phyloP scores from a whole-genome alignment of 2,329 filamentous ascomycete species.

The Sarocladium kiliense region DNA sequence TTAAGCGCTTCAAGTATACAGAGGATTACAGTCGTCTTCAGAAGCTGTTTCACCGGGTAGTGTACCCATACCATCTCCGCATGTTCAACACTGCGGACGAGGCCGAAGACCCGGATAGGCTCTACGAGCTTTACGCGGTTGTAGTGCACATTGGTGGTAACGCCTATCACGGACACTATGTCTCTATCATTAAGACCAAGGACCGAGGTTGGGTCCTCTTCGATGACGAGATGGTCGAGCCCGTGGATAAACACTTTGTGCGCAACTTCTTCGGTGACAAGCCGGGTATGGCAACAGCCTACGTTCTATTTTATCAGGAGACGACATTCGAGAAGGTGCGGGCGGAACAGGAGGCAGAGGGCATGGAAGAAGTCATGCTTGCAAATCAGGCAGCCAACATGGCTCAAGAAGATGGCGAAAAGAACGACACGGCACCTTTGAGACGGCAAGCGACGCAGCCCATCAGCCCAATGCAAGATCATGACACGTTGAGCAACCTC shows the following conservation, averaged over 20 bases:
- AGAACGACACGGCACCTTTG: constrained; percentile 39
- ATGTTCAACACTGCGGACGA: constrained; percentile 98
- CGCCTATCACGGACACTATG: constrained; percentile 95
- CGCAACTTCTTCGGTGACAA: constrained; percentile 96
- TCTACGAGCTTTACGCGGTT: constrained; percentile 96
- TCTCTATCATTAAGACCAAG: constrained; percentile 95
- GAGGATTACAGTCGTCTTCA: constrained; percentile 90
- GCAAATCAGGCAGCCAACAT: constrained; percentile 52
- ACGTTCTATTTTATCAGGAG: constrained; percentile 97
- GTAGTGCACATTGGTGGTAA: constrained; percentile 96
- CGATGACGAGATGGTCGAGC: constrained; percentile 97
- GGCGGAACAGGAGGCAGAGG: constrained; percentile 80
- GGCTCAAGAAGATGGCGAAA: constrained; percentile 42
- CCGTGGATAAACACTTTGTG: constrained; percentile 93
- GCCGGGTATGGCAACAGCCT: constrained; percentile 85
- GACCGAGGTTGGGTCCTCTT: constrained; percentile 95
- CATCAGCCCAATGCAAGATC: constrained; percentile 37
- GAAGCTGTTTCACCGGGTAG: constrained; percentile 93
- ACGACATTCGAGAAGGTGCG: constrained; percentile 64
- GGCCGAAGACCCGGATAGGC: constrained; percentile 82
- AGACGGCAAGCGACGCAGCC: constrained; percentile 48
- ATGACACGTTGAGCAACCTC: constrained; percentile 51
- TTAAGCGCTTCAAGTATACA: constrained; percentile 98
- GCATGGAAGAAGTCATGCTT: constrained; percentile 55
- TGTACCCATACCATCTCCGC: constrained; percentile 93